These are phyloP conservation scores for Coniella lustricola DNA, from an alignment of 2,329 filamentous ascomycete genomes.

Conservation along the genomic window DNA sequence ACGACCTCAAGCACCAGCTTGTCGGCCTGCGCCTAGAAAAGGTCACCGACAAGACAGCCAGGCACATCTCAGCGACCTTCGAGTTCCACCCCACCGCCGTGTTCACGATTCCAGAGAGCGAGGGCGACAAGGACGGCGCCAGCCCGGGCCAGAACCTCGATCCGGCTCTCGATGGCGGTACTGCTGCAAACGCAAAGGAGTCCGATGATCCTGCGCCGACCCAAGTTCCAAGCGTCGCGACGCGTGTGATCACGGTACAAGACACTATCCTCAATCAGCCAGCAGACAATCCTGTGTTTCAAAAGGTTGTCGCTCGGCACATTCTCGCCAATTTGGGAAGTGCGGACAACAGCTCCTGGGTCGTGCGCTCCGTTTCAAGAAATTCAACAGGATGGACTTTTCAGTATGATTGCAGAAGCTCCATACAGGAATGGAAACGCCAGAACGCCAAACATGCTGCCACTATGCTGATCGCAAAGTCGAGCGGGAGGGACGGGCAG, in stretches of 20 bases:
- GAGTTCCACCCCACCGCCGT: slow-evolving; percentile 38
- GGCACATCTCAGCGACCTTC: slow-evolving; percentile 41
- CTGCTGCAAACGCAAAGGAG: slow-evolving; percentile 22
- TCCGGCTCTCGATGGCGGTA: slow-evolving; percentile 21
- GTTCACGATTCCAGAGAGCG: slow-evolving; percentile 34
- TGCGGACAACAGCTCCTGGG: slow-evolving; percentile 44
- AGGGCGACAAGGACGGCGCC: slow-evolving; percentile 27
- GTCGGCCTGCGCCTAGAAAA: slow-evolving; percentile 34
- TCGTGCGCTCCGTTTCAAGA: slow-evolving; percentile 36
- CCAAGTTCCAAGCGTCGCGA: slow-evolving; percentile 2
- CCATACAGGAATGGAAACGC: slow-evolving; percentile 43
- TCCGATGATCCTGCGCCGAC: slow-evolving; percentile 12
- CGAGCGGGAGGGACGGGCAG: slow-evolving; percentile 37
- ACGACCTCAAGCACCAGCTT: slow-evolving; percentile 42
- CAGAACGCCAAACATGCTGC: slow-evolving; percentile 35
- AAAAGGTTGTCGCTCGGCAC: slow-evolving; percentile 42
- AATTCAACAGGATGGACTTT: slow-evolving; percentile 45
- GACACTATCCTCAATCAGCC: slow-evolving; percentile 44
- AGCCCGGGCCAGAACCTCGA: slow-evolving; percentile 24
- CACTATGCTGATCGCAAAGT: slow-evolving; percentile 40
- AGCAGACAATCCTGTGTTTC: slow-evolving; percentile 38
- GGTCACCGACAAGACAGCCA: slow-evolving; percentile 39
- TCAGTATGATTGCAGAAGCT: slow-evolving; percentile 47
- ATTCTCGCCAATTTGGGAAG: slow-evolving; percentile 37
- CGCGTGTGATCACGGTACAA: slow-evolving; percentile 35